Evolutionary conservation across 371 early-diverging fungal genomes (phyloP).

Genomic region (Rhizomucor miehei): DNA sequence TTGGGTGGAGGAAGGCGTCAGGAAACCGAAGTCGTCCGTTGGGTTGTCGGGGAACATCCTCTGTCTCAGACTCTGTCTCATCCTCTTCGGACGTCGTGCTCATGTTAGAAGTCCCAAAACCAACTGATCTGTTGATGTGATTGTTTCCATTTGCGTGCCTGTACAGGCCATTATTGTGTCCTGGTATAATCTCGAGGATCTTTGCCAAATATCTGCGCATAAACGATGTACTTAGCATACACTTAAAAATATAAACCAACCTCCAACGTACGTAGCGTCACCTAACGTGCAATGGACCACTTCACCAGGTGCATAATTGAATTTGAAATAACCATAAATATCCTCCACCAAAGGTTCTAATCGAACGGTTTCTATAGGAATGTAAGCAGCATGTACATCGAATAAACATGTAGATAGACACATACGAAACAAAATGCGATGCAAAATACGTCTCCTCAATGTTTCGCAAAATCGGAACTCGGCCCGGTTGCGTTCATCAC

Average conservation of each 20-base stretch:
- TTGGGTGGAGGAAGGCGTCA: constrained; percentile 44
- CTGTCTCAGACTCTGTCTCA: constrained; percentile 18
- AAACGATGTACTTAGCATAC: not conserved
- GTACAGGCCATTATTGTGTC: constrained; percentile 4
- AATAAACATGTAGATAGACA: constrained; percentile 2
- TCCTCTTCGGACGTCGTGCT: constrained; percentile 3
- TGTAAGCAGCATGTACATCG: too few species aligned
- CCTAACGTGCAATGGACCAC: constrained; percentile 38
- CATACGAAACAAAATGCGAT: constrained; percentile 70
- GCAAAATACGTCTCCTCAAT: constrained; percentile 57
- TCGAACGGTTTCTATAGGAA: constrained; percentile 34
- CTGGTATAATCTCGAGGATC: constrained; percentile 28
- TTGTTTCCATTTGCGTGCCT: constrained; percentile 1
- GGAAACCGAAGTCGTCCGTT: constrained; percentile 43
- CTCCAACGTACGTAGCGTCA: constrained; percentile 23
- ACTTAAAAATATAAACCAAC: not conserved
- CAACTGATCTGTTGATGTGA: constrained; percentile 1
- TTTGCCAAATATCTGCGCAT: constrained; percentile 28
- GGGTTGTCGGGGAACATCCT: constrained; percentile 34
- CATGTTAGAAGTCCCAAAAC: not conserved
- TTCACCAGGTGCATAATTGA: constrained; percentile 40
- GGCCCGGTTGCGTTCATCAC: constrained; percentile 43
- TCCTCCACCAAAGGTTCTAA: constrained; percentile 50
- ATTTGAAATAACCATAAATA: constrained; percentile 37
- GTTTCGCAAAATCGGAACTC: constrained; percentile 62